Base-by-base conservation (phyloP, 805 yeast genomes). In the Ogataea minuta region DNA sequence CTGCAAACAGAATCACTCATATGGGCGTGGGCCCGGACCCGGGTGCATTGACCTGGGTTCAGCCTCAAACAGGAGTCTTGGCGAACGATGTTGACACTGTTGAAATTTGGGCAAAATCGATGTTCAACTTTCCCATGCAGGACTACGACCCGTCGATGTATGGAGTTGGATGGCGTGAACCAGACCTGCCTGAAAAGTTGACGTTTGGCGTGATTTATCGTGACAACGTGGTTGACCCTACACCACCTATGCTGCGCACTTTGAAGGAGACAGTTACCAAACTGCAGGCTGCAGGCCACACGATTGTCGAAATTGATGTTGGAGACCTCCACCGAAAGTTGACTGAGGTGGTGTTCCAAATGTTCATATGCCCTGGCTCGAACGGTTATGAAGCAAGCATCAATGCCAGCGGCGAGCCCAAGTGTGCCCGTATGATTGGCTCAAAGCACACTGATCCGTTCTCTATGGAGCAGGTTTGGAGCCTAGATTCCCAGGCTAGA, bases 61-160 rank as follows among this genome's bases (percentile, higher is more conserved):
- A 71, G 10, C 74, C 77, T 4, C 44, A 39, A 17, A 36, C 32
- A 6, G 34, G 28, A 43, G 62, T 34, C n/a, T 48, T 77, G 56
- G 67, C 76, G 9, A 33, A 63, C 70, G 43, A 58, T 70, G 4
- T 60, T 75, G 26, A 73, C 81, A 78, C 54, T 76, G 72, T 20
- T 75, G 42, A 73, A 71, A 11, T 65, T 68, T 28, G 67, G 75
- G 60, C 71, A 72, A 71, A 67, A 69, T 39, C 42, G 15, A 37
- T 37, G 41, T 40, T 7, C 34, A 56, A 74, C 17, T 77, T 75
- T 11, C 72, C 71, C 39, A 75, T 78, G 31, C 70, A 76, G 81
- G 80, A 20, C 77, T 83, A 82, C 33, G 83, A 77, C 54, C 70
- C 74, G 43, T 61, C 63, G 25, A 59, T 62, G 21, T 52, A 58